Percentiles rank a stretch among this genome's conserved stretches.
Evolutionary conservation across 2,329 filamentous ascomycete species (phyloP).

Genomic region (Trematosphaeria pertusa): DNA sequence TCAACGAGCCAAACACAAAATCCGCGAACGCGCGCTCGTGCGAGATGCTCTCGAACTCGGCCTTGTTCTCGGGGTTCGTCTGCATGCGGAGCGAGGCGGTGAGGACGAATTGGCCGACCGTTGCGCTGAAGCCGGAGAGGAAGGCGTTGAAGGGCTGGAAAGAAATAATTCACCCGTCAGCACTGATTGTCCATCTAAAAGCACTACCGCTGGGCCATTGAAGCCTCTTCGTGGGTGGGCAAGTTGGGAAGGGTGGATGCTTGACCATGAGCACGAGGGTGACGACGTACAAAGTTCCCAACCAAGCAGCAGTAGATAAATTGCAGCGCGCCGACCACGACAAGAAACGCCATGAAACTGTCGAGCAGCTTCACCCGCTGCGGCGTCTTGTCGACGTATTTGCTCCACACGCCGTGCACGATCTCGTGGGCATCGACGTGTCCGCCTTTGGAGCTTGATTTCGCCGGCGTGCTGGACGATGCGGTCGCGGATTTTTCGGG

Average conservation of each 20-base stretch:
- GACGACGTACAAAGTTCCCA: constrained; percentile 85
- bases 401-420: constrained; percentile 72
- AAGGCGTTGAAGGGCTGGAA: constrained; percentile 99
- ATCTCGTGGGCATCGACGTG: constrained; percentile 62
- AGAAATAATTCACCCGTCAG: constrained; percentile 4
- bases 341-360: constrained; percentile 86
- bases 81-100: constrained; percentile 92
- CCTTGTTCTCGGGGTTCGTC: constrained; percentile 82
- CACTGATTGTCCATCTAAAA: background rate
- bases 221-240: background rate
- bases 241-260: background rate
- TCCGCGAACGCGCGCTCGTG: constrained; percentile 94
- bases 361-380: constrained; percentile 94
- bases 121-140: constrained; percentile 90
- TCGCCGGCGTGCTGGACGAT: constrained; percentile 24
- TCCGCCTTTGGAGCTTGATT: constrained; percentile 27
- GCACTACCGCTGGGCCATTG: too few relatives aligned
- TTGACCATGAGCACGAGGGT: too few relatives aligned
- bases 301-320: constrained; percentile 91
- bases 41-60: constrained; percentile 76
- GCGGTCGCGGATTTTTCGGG: constrained; percentile 19
- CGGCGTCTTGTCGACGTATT: constrained; percentile 81
- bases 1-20: constrained; percentile 91
- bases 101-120: constrained; percentile 96
- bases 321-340: constrained; percentile 85